These are phyloP conservation scores for Colletotrichum scovillei DNA, from an alignment of 2,329 filamentous ascomycete species.

Conservation along the genomic window DNA sequence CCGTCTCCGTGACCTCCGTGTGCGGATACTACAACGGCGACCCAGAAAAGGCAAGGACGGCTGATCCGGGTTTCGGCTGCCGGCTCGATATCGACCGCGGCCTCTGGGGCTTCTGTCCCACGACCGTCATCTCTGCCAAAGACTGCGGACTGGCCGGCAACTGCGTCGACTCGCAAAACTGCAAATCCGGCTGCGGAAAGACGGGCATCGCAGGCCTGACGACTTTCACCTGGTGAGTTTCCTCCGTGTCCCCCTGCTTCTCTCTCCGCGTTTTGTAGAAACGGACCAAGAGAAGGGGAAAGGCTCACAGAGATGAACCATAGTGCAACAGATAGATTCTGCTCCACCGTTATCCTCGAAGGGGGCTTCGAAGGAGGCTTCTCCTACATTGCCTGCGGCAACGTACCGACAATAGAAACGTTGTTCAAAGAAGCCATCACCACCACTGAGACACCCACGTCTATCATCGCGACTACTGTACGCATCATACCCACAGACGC, in stretches of 20 bases:
- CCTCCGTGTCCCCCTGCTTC: background rate
- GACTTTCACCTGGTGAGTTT: constrained; percentile 50
- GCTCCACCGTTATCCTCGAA: constrained; percentile 48
- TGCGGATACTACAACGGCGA: constrained; percentile 49
- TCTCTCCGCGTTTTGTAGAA: background rate
- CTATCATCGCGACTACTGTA: background rate
- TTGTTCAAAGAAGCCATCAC: background rate
- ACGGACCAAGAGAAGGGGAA: background rate
- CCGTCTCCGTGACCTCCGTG: constrained; percentile 28
- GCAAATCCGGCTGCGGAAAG: constrained; percentile 47
- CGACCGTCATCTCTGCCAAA: constrained; percentile 45
- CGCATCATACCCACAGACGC: background rate
- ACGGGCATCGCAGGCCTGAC: constrained; percentile 39
- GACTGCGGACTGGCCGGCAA: constrained; percentile 52
- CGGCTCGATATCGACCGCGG: constrained; percentile 47
- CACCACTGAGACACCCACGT: background rate
- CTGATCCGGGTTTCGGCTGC: constrained; percentile 48
- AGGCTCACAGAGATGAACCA: background rate
- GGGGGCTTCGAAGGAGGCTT: constrained; percentile 47
- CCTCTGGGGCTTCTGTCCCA: constrained; percentile 54
- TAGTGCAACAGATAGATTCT: constrained; percentile 40
- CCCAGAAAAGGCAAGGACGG: constrained; percentile 42
- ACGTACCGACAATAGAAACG: constrained; percentile 40
- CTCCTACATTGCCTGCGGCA: constrained; percentile 49
- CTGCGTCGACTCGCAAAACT: constrained; percentile 47